Conservation (phyloP, 441 rosid species). For the Viola pubescens region DNA sequence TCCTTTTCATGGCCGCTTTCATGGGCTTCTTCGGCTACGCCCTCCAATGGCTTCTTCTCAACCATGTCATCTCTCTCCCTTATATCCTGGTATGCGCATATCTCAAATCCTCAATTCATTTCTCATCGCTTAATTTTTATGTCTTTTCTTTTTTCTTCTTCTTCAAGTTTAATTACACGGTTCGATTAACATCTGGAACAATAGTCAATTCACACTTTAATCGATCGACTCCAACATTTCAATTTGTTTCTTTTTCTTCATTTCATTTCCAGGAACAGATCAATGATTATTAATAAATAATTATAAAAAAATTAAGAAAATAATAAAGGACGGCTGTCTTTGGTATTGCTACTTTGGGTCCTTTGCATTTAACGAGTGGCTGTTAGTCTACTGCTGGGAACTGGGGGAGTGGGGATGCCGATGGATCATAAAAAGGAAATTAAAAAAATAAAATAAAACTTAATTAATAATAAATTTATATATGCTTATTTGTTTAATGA, state of each 20-base stretch:
- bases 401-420: too few species aligned
- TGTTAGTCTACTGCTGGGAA: too few species aligned
- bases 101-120: background rate
- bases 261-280: too few species aligned
- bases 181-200: background rate
- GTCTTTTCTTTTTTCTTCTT: background rate
- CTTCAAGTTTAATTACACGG: background rate
- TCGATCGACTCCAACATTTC: background rate
- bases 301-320: too few species aligned
- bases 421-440: too few species aligned
- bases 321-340: too few species aligned
- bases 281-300: too few species aligned
- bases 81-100: constrained; percentile 50
- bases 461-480: too few species aligned
- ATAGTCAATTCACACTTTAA: background rate
- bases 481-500: too few species aligned
- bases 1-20: constrained; percentile 64
- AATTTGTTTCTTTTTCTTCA: background rate
- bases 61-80: constrained; percentile 57
- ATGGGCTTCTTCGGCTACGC: constrained; percentile 83
- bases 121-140: background rate
- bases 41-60: constrained; percentile 73
- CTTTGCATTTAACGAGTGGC: too few species aligned
- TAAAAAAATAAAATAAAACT: too few species aligned
- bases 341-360: too few species aligned